These are phyloP conservation scores for Ceriops zippeliana DNA, from an alignment of 345 rosid species.

Conservation along the genomic window DNA sequence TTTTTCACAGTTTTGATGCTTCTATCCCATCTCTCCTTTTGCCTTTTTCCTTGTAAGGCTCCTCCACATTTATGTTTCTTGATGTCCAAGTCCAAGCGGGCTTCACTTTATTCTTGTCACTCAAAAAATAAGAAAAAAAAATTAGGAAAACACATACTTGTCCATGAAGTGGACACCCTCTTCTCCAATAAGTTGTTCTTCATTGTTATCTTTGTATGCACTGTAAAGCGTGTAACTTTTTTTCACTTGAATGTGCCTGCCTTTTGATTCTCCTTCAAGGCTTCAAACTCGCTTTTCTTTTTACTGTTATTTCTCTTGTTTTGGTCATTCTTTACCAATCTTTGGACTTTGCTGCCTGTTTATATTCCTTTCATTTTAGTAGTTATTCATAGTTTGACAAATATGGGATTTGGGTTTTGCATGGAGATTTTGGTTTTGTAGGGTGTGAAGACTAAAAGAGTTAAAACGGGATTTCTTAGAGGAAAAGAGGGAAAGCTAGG, in stretches of 20 bases:
- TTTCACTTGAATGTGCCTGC: slow-evolving; percentile 18
- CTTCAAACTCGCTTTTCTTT: neutral
- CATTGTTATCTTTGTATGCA: neutral
- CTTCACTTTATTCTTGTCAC: slow-evolving; percentile 1
- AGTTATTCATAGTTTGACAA: slow-evolving; percentile 10
- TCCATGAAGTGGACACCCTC: neutral
- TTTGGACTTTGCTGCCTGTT: neutral
- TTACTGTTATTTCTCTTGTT: neutral
- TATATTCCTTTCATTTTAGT: neutral
- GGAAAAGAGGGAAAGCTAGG: neutral
- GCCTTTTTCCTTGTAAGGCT: slow-evolving; percentile 15
- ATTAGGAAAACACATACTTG: no score
- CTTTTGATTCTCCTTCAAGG: slow-evolving; percentile 19
- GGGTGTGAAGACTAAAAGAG: slow-evolving; percentile 9
- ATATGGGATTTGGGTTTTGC: slow-evolving; percentile 21
- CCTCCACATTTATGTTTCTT: slow-evolving; percentile 24
- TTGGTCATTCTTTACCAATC: neutral
- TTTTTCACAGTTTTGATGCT: slow-evolving; percentile 18
- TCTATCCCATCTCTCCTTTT: slow-evolving; percentile 1
- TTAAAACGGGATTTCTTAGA: slow-evolving; percentile 7
- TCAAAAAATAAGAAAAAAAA: neutral
- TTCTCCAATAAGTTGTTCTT: neutral
- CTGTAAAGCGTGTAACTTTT: slow-evolving; percentile 6
- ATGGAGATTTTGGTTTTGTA: slow-evolving; percentile 29
- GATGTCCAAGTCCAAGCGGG: slow-evolving; percentile 23